These are phyloP conservation scores for Bimuria novae-zelandiae DNA, from an alignment of 2,329 filamentous ascomycete genomes.

Conservation along the genomic window DNA sequence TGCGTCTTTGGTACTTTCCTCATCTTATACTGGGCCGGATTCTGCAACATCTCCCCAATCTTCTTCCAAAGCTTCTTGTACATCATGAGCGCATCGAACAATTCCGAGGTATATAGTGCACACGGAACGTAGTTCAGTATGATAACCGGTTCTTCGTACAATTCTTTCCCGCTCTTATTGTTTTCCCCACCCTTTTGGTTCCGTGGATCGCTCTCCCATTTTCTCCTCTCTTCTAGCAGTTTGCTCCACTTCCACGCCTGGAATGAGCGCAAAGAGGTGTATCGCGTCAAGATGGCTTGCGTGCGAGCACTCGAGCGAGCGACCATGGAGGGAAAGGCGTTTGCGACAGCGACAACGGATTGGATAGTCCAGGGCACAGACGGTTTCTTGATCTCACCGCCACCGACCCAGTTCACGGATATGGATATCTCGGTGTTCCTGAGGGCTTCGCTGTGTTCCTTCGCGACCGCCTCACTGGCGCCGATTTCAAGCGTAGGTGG, in stretches of 20 bases:
- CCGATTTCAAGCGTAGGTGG: conserved; percentile 31
- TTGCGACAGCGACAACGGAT: conserved; percentile 38
- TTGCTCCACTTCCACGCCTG: conserved; percentile 35
- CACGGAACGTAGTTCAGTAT: conserved; percentile 42
- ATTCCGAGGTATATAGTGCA: conserved; percentile 37
- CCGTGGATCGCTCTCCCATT: conserved; percentile 20
- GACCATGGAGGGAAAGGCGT: conserved; percentile 42
- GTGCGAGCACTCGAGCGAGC: conserved; percentile 35
- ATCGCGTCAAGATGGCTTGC: conserved; percentile 37
- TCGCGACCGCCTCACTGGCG: conserved; percentile 26
- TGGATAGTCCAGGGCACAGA: conserved; percentile 36
- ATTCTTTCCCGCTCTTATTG: conserved; percentile 21
- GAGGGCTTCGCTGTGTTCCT: conserved; percentile 28
- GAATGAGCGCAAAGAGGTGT: conserved; percentile 37
- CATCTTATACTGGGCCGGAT: conserved; percentile 26
- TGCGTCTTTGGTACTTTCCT: conserved; percentile 5
- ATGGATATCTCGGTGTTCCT: conserved; percentile 40
- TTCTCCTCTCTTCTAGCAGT: conserved; percentile 20
- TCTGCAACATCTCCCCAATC: conserved; percentile 31
- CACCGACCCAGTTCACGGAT: conserved; percentile 41
- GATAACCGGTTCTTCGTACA: conserved; percentile 31
- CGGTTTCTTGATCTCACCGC: conserved; percentile 40
- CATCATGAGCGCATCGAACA: conserved; percentile 39
- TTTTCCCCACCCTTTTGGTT: conserved; percentile 24
- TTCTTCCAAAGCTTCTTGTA: conserved; percentile 42